Evolutionary conservation across 1,139 yeast genomes (phyloP).

Genomic region (Meyerozyma carpophila): DNA sequence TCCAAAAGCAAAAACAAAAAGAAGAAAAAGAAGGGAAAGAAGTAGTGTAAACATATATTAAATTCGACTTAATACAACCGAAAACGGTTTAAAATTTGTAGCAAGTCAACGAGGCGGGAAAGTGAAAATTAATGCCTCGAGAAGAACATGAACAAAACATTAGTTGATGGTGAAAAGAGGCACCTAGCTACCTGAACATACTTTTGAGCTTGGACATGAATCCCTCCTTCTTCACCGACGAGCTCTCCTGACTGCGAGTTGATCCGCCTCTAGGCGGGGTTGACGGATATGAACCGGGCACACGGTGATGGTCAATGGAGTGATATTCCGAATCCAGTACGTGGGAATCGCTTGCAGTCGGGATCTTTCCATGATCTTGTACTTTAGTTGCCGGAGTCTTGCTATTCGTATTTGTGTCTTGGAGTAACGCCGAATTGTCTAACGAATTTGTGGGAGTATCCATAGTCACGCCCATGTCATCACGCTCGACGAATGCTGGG

Average conservation of each 20-base stretch:
- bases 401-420: not conserved
- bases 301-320: constrained; percentile 6
- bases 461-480: constrained; percentile 13
- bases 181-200: constrained; percentile 21
- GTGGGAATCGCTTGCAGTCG: constrained; percentile 4
- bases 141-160: constrained; percentile 5
- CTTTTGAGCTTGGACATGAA: constrained; percentile 30
- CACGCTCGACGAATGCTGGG: constrained; percentile 7
- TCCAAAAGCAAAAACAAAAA: constrained; percentile 16
- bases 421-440: constrained; percentile 6
- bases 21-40: constrained; percentile 21
- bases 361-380: not conserved
- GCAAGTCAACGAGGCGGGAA: constrained; percentile 3
- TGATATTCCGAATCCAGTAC: constrained; percentile 4
- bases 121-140: not conserved
- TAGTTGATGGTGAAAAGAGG: not conserved
- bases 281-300: constrained; percentile 22
- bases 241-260: constrained; percentile 4
- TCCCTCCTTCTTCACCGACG: constrained; percentile 19
- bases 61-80: not conserved
- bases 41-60: constrained; percentile 7
- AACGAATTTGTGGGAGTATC: constrained; percentile 22
- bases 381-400: not conserved
- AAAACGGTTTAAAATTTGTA: not conserved
- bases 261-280: constrained; percentile 8